Base-by-base conservation (phyloP, 2,329 filamentous ascomycete species). In the Rutstroemia sp. region DNA sequence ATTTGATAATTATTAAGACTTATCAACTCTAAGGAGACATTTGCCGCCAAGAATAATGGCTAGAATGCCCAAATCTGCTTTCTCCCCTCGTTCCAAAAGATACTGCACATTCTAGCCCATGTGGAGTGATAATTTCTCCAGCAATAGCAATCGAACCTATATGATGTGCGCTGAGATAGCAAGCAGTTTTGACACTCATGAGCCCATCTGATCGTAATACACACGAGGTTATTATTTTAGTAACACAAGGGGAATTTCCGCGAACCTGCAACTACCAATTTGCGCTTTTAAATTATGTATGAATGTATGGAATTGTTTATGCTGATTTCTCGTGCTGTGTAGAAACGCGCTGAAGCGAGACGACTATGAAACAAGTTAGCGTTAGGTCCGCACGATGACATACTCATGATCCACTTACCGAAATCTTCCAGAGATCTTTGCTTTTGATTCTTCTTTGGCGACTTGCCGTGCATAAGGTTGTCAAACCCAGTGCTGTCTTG, bases 391-490 rank as follows among this genome's bases (percentile, higher is more conserved):
- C 42, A 7, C 60, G 19, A 53, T 27, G 9, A 39, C 41, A 46
- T 21, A 27, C 14, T 19, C n/a, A 4, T 38, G 58, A 60, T 42
- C 41, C 64, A 79, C 85, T 81, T 84, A 90, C 87, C 85, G 69
- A 95, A 95, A 77, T 95, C 90, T 78, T 95, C 90, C 62, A 92
- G 80, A 47, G 86, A 89, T 66, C 89, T 81, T 76, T 92, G 88
- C 80, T 90, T 92, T 74, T 86, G 80, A 75, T 83, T 86, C 73
- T 86, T 85, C 80, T 91, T 90, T 64, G 83, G 83, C 61, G 85
- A 87, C 78, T 92, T 92, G 71, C 90, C 89, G 76, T 95, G 90
- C 88, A 95, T 94, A 62, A 95, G 79, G 77, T 94, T 92, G 75
- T 95, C 88, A 73, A 95, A 95, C 61, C 86, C 86, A 60, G 81